Evolutionary conservation across 2,329 filamentous ascomycete species (phyloP).

Genomic region (Eurotiales sp.): DNA sequence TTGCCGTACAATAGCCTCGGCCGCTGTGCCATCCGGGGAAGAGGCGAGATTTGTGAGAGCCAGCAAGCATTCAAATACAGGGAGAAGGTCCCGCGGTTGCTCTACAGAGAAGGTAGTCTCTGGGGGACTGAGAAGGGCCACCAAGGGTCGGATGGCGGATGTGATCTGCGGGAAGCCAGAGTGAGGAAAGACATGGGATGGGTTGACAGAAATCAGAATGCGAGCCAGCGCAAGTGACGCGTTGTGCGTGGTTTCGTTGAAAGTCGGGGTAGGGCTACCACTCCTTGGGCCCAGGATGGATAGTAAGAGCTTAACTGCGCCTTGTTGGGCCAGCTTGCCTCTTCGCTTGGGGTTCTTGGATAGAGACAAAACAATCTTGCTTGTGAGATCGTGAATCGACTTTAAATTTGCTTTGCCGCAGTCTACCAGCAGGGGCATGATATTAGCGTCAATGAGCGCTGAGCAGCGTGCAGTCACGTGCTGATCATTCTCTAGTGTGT

Average conservation of each 20-base stretch:
- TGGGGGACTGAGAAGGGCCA: slow-evolving; percentile 67
- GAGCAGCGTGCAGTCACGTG: slow-evolving; percentile 73
- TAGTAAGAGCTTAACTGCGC: slow-evolving; percentile 81
- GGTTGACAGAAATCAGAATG: slow-evolving; percentile 82
- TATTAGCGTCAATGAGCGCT: slow-evolving; percentile 71
- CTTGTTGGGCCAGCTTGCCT: slow-evolving; percentile 83
- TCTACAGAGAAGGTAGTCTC: slow-evolving; percentile 50
- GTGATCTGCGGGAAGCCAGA: slow-evolving; percentile 67
- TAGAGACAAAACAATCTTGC: slow-evolving; percentile 73
- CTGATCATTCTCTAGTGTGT: slow-evolving; percentile 71
- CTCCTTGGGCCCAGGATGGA: slow-evolving; percentile 54
- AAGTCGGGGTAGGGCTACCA: slow-evolving; percentile 27
- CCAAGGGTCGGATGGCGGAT: slow-evolving; percentile 77
- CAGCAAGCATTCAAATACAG: slow-evolving; percentile 84
- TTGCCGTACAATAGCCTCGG: slow-evolving; percentile 69
- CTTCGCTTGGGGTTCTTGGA: slow-evolving; percentile 70
- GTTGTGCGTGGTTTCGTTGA: slow-evolving; percentile 47
- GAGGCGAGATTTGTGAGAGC: slow-evolving; percentile 93
- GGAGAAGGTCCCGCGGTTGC: slow-evolving; percentile 70
- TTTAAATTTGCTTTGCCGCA: slow-evolving; percentile 68
- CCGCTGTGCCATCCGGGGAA: slow-evolving; percentile 40
- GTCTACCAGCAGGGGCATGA: slow-evolving; percentile 72
- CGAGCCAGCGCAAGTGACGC: slow-evolving; percentile 79
- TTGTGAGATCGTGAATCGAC: slow-evolving; percentile 65
- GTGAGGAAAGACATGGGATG: slow-evolving; percentile 76